These are phyloP conservation scores for Agrocybe praecox DNA, from an alignment of 768 basidiomycete species.

Conservation along the genomic window DNA sequence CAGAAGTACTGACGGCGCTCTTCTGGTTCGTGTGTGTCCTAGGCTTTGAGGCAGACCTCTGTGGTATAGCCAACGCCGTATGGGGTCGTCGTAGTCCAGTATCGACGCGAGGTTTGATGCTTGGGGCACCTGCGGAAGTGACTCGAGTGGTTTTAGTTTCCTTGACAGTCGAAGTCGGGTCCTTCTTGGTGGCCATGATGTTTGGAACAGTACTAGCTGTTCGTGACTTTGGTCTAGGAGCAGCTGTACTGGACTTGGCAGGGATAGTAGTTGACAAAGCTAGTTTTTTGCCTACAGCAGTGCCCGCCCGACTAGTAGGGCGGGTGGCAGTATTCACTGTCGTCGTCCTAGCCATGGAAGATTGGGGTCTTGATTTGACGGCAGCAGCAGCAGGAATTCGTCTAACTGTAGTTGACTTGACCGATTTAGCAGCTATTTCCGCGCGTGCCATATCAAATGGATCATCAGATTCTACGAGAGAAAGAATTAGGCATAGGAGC, in stretches of 20 bases:
- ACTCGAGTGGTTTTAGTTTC: background rate
- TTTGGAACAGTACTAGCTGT: background rate
- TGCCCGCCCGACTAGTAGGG: background rate
- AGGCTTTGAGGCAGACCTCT: background rate
- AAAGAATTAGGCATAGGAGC: background rate
- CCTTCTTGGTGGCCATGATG: background rate
- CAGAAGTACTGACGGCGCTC: background rate
- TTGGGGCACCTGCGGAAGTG: background rate
- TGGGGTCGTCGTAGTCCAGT: conserved; percentile 9
- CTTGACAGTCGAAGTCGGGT: background rate
- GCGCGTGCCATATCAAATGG: conserved; percentile 18
- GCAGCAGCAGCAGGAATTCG: background rate
- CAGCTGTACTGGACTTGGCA: background rate
- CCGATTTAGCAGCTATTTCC: background rate
- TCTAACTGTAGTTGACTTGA: background rate
- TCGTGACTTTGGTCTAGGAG: background rate
- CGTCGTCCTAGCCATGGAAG: conserved; percentile 4
- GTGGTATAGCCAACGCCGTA: conserved; percentile 8
- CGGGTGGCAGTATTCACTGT: background rate
- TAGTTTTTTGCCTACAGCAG: background rate
- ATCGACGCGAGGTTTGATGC: background rate
- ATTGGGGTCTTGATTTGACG: conserved; percentile 4
- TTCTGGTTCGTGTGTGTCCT: background rate
- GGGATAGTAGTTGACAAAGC: background rate
- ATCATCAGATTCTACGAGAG: conserved; percentile 17